Percentiles rank a stretch among this genome's conserved stretches.
Evolutionary conservation across 78 protist species (phyloP).

Genomic region (Ministeria vibrans): DNA sequence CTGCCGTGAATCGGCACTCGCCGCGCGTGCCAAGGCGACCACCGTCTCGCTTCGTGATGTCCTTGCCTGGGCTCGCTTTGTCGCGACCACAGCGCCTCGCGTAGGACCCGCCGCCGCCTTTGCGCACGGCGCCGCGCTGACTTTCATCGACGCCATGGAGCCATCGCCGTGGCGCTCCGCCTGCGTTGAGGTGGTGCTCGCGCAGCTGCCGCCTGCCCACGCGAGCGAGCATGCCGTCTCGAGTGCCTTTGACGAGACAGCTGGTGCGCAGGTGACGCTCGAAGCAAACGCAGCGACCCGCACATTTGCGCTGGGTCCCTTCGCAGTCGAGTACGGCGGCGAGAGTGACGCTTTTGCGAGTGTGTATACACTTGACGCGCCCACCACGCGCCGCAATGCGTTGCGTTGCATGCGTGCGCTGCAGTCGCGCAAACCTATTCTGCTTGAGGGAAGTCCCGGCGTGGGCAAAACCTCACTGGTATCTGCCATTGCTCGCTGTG

Average conservation of each 20-base stretch:
- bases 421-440: constrained; percentile 65
- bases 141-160: constrained; percentile 72
- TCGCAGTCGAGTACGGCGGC: constrained; percentile 32
- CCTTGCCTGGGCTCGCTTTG: constrained; percentile 77
- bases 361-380: constrained; percentile 71
- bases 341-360: not conserved
- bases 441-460: constrained; percentile 94
- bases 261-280: constrained; percentile 4
- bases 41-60: constrained; percentile 70
- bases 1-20: too few relatives aligned
- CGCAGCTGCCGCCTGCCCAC: not conserved
- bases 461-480: constrained; percentile 98
- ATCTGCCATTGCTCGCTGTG: constrained; percentile 72
- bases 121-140: constrained; percentile 83
- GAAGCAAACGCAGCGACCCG: constrained; percentile 5
- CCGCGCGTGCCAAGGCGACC: too few relatives aligned
- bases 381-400: constrained; percentile 83
- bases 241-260: not conserved
- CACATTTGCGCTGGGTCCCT: constrained; percentile 66
- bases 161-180: not conserved
- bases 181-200: not conserved
- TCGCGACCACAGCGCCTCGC: constrained; percentile 21
- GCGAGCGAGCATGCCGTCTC: not conserved
- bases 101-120: not conserved
- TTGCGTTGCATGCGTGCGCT: constrained; percentile 84